phyloP scores from a whole-genome alignment of 2,329 filamentous ascomycete genomes.

The Scopulariopsis brevicaulis region DNA sequence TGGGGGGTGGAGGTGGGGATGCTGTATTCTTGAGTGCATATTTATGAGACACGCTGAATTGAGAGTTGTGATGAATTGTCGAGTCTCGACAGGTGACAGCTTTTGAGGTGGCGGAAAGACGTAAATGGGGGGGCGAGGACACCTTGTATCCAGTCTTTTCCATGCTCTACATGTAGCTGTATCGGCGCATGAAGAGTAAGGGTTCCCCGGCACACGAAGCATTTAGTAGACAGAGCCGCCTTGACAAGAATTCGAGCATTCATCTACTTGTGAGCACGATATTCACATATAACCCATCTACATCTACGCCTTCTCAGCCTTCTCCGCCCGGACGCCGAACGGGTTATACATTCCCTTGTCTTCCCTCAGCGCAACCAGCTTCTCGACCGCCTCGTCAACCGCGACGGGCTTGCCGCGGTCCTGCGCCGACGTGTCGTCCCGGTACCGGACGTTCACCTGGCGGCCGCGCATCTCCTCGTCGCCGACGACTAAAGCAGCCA shows the following conservation, averaged over 20 bases:
- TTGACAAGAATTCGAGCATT: neutral
- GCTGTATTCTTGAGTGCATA: neutral
- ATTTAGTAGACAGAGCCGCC: neutral
- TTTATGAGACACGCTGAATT: neutral
- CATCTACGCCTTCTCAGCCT: neutral
- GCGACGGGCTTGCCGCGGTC: slow-evolving; percentile 47
- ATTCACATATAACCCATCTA: neutral
- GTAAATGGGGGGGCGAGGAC: neutral
- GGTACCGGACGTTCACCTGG: slow-evolving; percentile 52
- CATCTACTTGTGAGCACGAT: neutral
- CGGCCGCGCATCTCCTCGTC: slow-evolving; percentile 48
- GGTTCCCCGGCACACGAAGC: too few species aligned
- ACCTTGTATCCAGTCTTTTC: too few species aligned
- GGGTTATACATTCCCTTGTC: slow-evolving; percentile 19
- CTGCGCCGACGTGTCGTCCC: slow-evolving; percentile 51
- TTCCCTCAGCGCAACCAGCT: slow-evolving; percentile 38
- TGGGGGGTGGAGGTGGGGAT: neutral
- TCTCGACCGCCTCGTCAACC: slow-evolving; percentile 43
- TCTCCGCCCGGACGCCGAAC: slow-evolving; percentile 7
- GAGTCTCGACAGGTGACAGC: neutral
- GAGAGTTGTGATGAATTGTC: neutral
- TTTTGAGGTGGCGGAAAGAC: neutral
- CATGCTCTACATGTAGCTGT: too few species aligned
- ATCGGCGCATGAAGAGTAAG: too few species aligned
- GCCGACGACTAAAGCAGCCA: slow-evolving; percentile 36